Base-by-base conservation (phyloP, 257 asterid species). In the Capsicum pubescens region DNA sequence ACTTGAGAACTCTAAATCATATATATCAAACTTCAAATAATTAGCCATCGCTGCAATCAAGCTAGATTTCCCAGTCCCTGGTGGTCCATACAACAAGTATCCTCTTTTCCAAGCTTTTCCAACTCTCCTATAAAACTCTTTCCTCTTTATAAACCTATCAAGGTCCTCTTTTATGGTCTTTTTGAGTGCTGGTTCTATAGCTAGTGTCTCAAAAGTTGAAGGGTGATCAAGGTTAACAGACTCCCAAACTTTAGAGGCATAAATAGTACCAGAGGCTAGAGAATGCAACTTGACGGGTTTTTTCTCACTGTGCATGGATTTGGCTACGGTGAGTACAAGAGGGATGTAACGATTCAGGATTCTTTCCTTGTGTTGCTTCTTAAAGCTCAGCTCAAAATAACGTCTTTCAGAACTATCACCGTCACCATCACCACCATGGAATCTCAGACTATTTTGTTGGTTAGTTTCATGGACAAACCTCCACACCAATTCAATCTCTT, bases 101-200 rank as follows among this genome's bases (percentile, higher is more conserved):
- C 98, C 97, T 44, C 97, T 84, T 86, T 94, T 94, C 98, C 98
- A 94, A 14, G 96, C 96, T 84, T 90, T 87, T 42, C 98, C 98
- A 0, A 94, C 96, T 17, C 89, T 91, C 86, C 93, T 79, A 60
- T 94, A 94, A 15, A 90, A 93, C 0, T 92, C 95, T 58, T 87
- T 93, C 86, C 97, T 87, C 72, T 85, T 86, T 12, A 94, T 84
- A 50, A 93, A 94, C 87, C 93, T 89, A 46, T 94, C 93, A 63
- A 94, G 82, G 82, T 94, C 98, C 0, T 89, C 92, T 1, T 84
- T 56, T 21, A 93, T 84, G 0, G 64, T 54, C 46, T 61, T 59
- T 56, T 94, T 94, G 67, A 84, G 21, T 8, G 55, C 56, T 0
- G 90, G 77, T 0, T 93, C 97, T 92, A 92, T 88, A 0, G 98